Conservation (phyloP, 768 basidiomycete species). For the Psilocybe tampanensis region DNA sequence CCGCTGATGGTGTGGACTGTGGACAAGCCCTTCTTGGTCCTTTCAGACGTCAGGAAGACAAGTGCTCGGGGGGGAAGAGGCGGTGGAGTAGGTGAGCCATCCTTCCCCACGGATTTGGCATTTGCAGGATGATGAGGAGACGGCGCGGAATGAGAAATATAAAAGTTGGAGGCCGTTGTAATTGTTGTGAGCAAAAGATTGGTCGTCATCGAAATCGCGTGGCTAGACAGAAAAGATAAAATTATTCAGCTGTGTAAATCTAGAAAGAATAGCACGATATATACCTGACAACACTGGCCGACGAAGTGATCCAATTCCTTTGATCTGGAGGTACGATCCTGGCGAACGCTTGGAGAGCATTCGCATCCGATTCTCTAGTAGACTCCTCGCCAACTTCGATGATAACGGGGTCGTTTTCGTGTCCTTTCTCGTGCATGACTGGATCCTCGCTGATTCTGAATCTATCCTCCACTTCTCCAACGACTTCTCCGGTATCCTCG, state of each 20-base stretch:
- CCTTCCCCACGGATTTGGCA: constrained; percentile 13
- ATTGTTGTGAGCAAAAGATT: constrained; percentile 65
- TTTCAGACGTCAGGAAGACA: constrained; percentile 61
- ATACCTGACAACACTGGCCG: constrained; percentile 66
- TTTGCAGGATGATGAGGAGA: constrained; percentile 40
- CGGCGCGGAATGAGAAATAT: constrained; percentile 60
- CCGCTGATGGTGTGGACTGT: constrained; percentile 66
- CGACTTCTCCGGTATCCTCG: constrained; percentile 69
- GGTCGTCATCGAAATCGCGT: constrained; percentile 69
- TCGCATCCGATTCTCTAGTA: constrained; percentile 39
- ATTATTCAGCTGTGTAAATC: constrained; percentile 7
- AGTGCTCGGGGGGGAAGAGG: constrained; percentile 48
- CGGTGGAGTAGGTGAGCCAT: constrained; percentile 29
- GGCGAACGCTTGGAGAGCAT: constrained; percentile 57
- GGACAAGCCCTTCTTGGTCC: constrained; percentile 57
- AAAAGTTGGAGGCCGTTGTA: constrained; percentile 60
- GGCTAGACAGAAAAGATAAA: constrained; percentile 42
- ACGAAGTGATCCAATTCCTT: constrained; percentile 67
- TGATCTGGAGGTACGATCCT: constrained; percentile 66
- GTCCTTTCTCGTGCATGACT: constrained; percentile 46
- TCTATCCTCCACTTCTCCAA: constrained; percentile 66
- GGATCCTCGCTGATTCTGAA: constrained; percentile 63
- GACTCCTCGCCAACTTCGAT: constrained; percentile 64
- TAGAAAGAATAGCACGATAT: neutral
- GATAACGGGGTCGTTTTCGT: constrained; percentile 67